phyloP scores from a whole-genome alignment of 2,329 filamentous ascomycete species.

The Curvularia spicifera region DNA sequence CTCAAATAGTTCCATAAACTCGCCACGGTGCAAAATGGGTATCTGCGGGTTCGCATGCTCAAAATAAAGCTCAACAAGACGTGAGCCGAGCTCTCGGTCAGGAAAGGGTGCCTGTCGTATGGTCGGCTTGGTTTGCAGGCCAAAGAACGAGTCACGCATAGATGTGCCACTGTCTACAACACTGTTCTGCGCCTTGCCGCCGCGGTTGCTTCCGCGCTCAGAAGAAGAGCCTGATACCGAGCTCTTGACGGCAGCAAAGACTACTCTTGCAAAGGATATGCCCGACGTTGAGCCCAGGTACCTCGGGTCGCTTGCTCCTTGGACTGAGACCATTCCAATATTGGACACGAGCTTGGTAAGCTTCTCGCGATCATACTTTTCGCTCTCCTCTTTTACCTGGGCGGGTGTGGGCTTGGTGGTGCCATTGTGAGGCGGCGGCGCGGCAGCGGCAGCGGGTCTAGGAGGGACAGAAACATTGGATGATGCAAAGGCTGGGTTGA shows the following conservation, averaged over 20 bases:
- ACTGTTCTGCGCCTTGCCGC: slow-evolving; percentile 59
- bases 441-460: slow-evolving; percentile 12
- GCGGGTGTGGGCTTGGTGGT: slow-evolving; percentile 22
- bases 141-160: slow-evolving; percentile 96
- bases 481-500: slow-evolving; percentile 55
- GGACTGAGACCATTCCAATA: slow-evolving; percentile 77
- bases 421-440: slow-evolving; percentile 35
- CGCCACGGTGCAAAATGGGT: slow-evolving; percentile 84
- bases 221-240: slow-evolving; percentile 64
- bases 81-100: slow-evolving; percentile 72
- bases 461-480: slow-evolving; percentile 39
- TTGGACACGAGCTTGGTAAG: slow-evolving; percentile 72
- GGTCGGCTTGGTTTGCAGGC: slow-evolving; percentile 87
- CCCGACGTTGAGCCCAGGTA: slow-evolving; percentile 86
- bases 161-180: slow-evolving; percentile 70
- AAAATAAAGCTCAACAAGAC: slow-evolving; percentile 84
- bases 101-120: slow-evolving; percentile 88
- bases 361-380: slow-evolving; percentile 64
- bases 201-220: slow-evolving; percentile 67
- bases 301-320: slow-evolving; percentile 77
- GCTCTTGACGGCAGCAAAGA: slow-evolving; percentile 90
- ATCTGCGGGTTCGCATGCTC: slow-evolving; percentile 97
- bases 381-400: slow-evolving; percentile 47
- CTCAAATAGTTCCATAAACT: slow-evolving; percentile 90
- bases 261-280: slow-evolving; percentile 91